phyloP scores from a whole-genome alignment of 2,329 filamentous ascomycete genomes.

The Talaromyces sp. region DNA sequence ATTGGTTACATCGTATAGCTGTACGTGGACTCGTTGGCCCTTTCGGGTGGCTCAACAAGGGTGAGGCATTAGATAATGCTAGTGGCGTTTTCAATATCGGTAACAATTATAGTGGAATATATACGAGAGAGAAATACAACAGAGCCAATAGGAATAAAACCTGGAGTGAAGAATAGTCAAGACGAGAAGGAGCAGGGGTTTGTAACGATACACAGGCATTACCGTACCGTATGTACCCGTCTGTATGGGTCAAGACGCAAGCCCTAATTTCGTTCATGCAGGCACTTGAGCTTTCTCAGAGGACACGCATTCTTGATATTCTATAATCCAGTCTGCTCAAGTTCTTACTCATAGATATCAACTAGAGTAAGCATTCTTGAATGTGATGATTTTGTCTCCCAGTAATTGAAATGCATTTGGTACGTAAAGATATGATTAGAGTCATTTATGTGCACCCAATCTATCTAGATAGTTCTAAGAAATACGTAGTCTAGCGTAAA shows the following conservation, averaged over 20 bases:
- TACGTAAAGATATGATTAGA: not conserved
- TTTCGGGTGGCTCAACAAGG: not conserved
- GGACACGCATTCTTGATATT: not conserved
- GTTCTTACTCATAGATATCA: not conserved
- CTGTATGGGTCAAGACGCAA: not conserved
- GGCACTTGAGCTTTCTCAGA: not conserved
- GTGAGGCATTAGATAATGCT: not conserved
- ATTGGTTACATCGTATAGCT: conserved; percentile 6
- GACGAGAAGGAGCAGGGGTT: not conserved
- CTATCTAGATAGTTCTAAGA: not conserved
- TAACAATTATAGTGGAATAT: not conserved
- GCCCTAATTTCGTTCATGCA: not conserved
- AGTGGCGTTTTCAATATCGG: not conserved
- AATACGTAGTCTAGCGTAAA: not conserved
- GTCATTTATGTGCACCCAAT: not conserved
- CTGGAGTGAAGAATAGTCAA: no score
- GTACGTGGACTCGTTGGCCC: not conserved
- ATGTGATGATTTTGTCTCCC: not conserved
- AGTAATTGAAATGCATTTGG: not conserved
- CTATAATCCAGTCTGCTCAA: not conserved
- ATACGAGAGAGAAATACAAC: not conserved
- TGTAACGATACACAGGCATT: not conserved
- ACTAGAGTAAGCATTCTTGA: not conserved
- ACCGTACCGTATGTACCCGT: not conserved
- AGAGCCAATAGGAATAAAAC: no score